Base-by-base conservation (phyloP, 345 rosid genomes). In the Balakata baccata region DNA sequence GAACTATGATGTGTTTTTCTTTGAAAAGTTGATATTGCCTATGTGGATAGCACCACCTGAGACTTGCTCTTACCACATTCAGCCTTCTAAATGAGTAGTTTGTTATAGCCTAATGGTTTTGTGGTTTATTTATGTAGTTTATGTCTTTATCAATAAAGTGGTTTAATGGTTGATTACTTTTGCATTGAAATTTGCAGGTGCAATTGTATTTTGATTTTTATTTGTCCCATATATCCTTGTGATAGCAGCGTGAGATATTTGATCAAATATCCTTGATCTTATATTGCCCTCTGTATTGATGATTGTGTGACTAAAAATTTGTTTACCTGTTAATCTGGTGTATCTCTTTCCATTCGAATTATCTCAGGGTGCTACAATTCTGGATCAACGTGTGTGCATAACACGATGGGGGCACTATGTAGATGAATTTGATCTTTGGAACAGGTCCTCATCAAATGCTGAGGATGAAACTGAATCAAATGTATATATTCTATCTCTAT, bases 371-470 rank as follows among this genome's bases (percentile, higher is more conserved):
- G 96, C 98, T 7, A 85, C 94, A 10, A 84, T 92, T 70, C 73
- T 85, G 78, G 96, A 90, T 72, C 87, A 89, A 69, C 88, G 86
- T 5, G 87, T 92, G 59, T 92, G 96, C 79, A 92, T 92, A 73
- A 83, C 90, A 11, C 86, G 80, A 73, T 92, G 96, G 96, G 98
- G 96, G 59, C 77, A 82, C 20, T 75, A 64, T 61, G 83, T 84
- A 17, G 88, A 89, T 60, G 96, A 84, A 72, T 85, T 80, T 43
- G 82, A 86, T 51, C 76, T 86, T 77, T 89, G 94, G 96, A 87
- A 80, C 70, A 69, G 74, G 58, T 38, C 85, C 62, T 69, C 83
- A 0, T 39, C 76, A 18, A 66, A 61, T n/a, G 81, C 67, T 61
- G 86, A 80, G 25, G 86, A 86, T 50, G 89, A 76, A 70, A 43